These are phyloP conservation scores for Boeremia exigua DNA, from an alignment of 2,329 filamentous ascomycete genomes.

Conservation along the genomic window DNA sequence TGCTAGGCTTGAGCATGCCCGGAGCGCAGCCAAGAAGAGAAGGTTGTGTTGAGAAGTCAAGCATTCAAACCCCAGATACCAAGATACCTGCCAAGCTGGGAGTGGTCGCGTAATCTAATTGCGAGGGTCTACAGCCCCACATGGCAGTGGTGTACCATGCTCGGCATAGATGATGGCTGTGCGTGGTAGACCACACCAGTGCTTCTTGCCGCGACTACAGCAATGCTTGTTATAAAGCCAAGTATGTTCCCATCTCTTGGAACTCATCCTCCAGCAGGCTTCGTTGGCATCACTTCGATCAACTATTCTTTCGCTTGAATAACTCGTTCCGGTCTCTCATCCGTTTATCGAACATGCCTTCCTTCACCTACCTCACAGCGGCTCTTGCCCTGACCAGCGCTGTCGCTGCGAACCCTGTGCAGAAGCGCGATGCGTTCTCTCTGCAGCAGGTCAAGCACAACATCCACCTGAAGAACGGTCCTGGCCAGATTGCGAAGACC, in stretches of 20 bases:
- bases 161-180: conserved; percentile 19
- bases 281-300: conserved; percentile 22
- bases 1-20: conserved; percentile 7
- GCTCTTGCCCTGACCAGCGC: conserved; percentile 38
- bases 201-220: conserved; percentile 17
- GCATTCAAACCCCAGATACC: conserved; percentile 21
- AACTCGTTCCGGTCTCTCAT: conserved; percentile 18
- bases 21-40: conserved; percentile 35
- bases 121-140: conserved; percentile 26
- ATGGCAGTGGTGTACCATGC: conserved; percentile 9
- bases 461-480: conserved; percentile 47
- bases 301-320: conserved; percentile 18
- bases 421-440: conserved; percentile 39
- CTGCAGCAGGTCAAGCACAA: conserved; percentile 40
- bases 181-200: conserved; percentile 15
- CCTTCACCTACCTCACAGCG: conserved; percentile 38
- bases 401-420: conserved; percentile 38
- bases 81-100: conserved; percentile 43
- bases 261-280: conserved; percentile 23
- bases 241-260: conserved; percentile 25
- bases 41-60: conserved; percentile 31
- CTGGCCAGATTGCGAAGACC: conserved; percentile 47
- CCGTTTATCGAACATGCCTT: conserved; percentile 38
- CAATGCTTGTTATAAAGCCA: conserved; percentile 39
- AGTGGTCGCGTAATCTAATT: conserved; percentile 38